These are phyloP conservation scores for Ambrosia hybrid DNA, from an alignment of 140 eudicot species.

Conservation along the genomic window DNA sequence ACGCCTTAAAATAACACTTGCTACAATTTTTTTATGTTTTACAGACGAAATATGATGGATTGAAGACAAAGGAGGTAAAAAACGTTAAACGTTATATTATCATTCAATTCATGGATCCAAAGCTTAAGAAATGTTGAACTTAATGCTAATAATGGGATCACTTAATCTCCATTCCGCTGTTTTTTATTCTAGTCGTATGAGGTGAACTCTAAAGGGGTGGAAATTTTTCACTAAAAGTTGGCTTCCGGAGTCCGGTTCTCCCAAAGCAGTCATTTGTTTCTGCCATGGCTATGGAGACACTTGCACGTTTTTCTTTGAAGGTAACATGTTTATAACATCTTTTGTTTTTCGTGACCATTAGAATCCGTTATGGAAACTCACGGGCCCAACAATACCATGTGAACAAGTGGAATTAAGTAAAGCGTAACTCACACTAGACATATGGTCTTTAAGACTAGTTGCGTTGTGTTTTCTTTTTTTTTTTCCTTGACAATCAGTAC, in stretches of 20 bases:
- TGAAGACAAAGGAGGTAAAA: conserved; percentile 81
- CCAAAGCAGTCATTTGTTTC: conserved; percentile 73
- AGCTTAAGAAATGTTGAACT: conserved; percentile 3
- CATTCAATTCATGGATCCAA: not conserved
- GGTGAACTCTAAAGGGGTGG: conserved; percentile 81
- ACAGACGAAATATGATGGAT: conserved; percentile 62
- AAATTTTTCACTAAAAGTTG: conserved; percentile 80
- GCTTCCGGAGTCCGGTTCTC: conserved; percentile 69
- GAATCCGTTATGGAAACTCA: not conserved
- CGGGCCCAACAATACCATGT: not conserved
- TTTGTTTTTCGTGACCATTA: not conserved
- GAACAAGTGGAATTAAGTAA: not conserved
- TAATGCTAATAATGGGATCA: not conserved
- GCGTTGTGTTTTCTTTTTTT: no score
- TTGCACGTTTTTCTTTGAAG: conserved; percentile 86
- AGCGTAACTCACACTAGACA: not conserved
- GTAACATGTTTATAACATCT: conserved; percentile 38
- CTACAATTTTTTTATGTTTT: conserved; percentile 21
- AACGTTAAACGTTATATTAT: not conserved
- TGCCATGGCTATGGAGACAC: conserved; percentile 98
- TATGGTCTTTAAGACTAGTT: no score
- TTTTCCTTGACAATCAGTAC: no score
- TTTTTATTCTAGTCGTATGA: conserved; percentile 58
- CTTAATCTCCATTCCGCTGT: not conserved
- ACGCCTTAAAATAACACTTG: conserved; percentile 13